These are phyloP conservation scores for Trichoderma arundinaceum DNA, from an alignment of 2,329 filamentous ascomycete genomes.

Conservation along the genomic window DNA sequence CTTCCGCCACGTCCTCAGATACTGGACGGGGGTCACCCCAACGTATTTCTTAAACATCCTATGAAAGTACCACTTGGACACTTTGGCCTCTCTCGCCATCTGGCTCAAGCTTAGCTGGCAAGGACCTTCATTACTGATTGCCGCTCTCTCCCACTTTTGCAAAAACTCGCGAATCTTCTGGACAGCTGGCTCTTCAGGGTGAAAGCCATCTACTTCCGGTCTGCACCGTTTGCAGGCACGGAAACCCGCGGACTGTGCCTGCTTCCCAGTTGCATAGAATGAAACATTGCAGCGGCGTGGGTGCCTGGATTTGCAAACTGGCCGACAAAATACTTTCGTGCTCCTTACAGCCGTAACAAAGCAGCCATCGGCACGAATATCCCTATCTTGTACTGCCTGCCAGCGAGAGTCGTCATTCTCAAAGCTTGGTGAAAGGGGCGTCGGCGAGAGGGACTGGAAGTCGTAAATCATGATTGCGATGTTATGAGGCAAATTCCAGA, in stretches of 20 bases:
- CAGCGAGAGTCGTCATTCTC: constrained; percentile 6
- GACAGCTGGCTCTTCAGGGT: not conserved
- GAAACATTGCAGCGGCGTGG: constrained; percentile 10
- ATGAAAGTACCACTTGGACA: constrained; percentile 15
- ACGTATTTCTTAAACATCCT: constrained; percentile 13
- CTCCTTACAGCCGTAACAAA: constrained; percentile 3
- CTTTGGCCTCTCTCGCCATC: constrained; percentile 12
- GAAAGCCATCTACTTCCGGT: not conserved
- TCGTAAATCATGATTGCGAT: too few relatives aligned
- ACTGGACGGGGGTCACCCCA: constrained; percentile 7
- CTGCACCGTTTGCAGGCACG: constrained; percentile 6
- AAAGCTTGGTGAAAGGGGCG: not conserved
- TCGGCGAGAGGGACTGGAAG: too few relatives aligned
- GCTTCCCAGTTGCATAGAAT: not conserved
- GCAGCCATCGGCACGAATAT: not conserved
- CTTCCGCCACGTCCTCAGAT: constrained; percentile 8
- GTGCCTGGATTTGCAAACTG: constrained; percentile 13
- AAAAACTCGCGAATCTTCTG: constrained; percentile 7
- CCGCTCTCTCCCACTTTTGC: constrained; percentile 4
- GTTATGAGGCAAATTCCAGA: too few relatives aligned
- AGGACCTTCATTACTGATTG: not conserved
- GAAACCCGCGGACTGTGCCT: not conserved
- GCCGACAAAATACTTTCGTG: constrained; percentile 13
- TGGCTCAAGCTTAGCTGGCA: constrained; percentile 3
- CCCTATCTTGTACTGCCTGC: constrained; percentile 5